A percentile compares a stretch with the other conserved stretches of the same genome.
These are phyloP conservation scores for Dothistroma septosporum DNA, from an alignment of 2,329 filamentous ascomycete genomes.

Conservation along the genomic window DNA sequence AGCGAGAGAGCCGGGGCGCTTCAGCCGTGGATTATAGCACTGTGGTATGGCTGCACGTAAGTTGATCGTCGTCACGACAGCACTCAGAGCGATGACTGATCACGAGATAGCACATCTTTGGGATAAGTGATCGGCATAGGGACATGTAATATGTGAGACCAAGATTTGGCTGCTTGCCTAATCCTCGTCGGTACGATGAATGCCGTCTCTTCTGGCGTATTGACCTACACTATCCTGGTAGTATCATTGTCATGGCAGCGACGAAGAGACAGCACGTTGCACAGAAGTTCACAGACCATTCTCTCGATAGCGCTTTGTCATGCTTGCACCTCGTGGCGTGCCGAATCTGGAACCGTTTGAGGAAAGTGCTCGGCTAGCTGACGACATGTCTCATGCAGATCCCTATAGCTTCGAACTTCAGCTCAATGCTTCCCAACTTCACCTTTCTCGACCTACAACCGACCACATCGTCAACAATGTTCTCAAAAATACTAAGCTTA, in stretches of 20 bases:
- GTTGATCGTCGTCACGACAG: not conserved
- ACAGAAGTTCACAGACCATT: not conserved
- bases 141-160: constrained; percentile 43
- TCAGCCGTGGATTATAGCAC: constrained; percentile 65
- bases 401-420: not conserved
- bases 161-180: constrained; percentile 40
- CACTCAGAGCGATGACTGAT: not conserved
- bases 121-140: constrained; percentile 44
- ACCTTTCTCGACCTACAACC: not conserved
- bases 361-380: not conserved
- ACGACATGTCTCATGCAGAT: not conserved
- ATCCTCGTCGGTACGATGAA: constrained; percentile 46
- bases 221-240: constrained; percentile 46
- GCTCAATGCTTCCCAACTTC: not conserved
- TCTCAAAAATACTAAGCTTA: no score
- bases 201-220: constrained; percentile 43
- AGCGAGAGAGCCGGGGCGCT: constrained; percentile 57
- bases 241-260: no score
- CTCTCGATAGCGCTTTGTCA: not conserved
- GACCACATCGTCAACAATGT: not conserved
- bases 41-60: constrained; percentile 53
- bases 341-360: not conserved
- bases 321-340: not conserved
- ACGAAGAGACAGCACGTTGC: not conserved
- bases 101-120: constrained; percentile 34